Base-by-base conservation (phyloP, 2,329 filamentous ascomycete genomes). In the Aspergillus sergii region DNA sequence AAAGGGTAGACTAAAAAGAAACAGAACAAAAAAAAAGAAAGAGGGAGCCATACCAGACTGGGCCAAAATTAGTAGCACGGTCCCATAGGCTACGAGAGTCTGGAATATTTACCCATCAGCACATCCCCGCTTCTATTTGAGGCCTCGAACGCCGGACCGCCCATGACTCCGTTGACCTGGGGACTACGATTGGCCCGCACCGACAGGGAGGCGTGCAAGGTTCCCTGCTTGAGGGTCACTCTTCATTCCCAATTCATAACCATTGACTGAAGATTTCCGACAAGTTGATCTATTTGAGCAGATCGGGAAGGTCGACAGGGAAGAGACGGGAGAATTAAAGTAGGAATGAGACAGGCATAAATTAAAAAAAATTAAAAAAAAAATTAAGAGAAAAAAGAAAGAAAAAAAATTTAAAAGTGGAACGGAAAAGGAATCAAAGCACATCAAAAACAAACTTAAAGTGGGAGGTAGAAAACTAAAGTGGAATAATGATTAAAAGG, bases 121-220 rank as follows among this genome's bases (percentile, higher is more conserved):
- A 26, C 41, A 62, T 68, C 61, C 64, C 68, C 66, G 68, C 67
- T 66, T 69, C 63, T 21, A 65, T 66, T 68, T 54, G 65, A 65
- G 66, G 69, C 68, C 68, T 70, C 66, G 69, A 71, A 64, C 68
- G 57, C 57, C 57, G 48, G 57, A 36, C 39, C 51, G 39, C 43
- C 53, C 60, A 53, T 54, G 56, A 57, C 53, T 30, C 51, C 55
- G 36, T 48, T n/a, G 23, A 12, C 41, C 12, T 19, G 14, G 7
- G 45, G 34, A 5, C 14, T 3, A 12, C 62, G 28, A 71, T 71
- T 70, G 68, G 69, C 19, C 57, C 23, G 48, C 30, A n/a, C 19
- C 36, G 19, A 57, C 60, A 60, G 39, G 55, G 64, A 66, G 63
- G 67, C 62, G 61, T 66, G 43, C 60, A 59, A 59, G 57, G 54